Percentiles rank a stretch among this genome's conserved stretches.
Conservation (phyloP, 2,329 filamentous ascomycete species). For the Grosmannia clavigera region DNA sequence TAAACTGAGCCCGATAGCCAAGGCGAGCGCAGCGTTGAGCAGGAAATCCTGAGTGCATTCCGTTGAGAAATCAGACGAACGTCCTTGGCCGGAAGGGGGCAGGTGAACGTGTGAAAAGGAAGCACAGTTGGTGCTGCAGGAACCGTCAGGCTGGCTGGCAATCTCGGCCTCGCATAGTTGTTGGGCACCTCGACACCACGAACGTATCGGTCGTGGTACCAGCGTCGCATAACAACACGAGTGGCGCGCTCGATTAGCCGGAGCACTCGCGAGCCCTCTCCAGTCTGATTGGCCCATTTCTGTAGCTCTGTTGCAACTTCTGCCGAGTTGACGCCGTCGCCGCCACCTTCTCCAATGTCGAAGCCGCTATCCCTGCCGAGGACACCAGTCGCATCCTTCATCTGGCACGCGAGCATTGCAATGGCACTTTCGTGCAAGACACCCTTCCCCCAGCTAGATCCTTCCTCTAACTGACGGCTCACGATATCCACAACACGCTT, state of each 20-base stretch:
- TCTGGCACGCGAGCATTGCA: conserved; percentile 34
- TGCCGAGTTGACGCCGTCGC: conserved; percentile 11
- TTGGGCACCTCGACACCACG: conserved; percentile 41
- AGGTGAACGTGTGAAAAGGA: conserved; percentile 96
- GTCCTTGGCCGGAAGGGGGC: conserved; percentile 79
- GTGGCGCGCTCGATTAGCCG: conserved; percentile 75
- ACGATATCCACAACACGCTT: conserved; percentile 87
- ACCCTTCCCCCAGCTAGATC: conserved; percentile 73
- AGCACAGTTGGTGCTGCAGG: conserved; percentile 88
- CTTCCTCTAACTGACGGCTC: conserved; percentile 72
- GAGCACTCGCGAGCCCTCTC: conserved; percentile 80
- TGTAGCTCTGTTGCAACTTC: conserved; percentile 29
- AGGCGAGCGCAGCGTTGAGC: conserved; percentile 70
- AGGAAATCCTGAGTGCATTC: conserved; percentile 86
- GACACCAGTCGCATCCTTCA: conserved; percentile 27
- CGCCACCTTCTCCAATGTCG: neutral
- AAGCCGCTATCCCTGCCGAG: conserved; percentile 5
- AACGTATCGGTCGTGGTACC: conserved; percentile 76
- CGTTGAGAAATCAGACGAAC: conserved; percentile 90
- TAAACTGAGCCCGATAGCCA: conserved; percentile 79
- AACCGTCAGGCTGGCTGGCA: conserved; percentile 61
- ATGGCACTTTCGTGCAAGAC: conserved; percentile 46
- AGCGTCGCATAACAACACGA: conserved; percentile 65
- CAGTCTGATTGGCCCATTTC: conserved; percentile 60
- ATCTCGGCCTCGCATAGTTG: conserved; percentile 58